phyloP scores from a whole-genome alignment of 768 basidiomycete species.

The Trichaptum fuscoviolaceum region DNA sequence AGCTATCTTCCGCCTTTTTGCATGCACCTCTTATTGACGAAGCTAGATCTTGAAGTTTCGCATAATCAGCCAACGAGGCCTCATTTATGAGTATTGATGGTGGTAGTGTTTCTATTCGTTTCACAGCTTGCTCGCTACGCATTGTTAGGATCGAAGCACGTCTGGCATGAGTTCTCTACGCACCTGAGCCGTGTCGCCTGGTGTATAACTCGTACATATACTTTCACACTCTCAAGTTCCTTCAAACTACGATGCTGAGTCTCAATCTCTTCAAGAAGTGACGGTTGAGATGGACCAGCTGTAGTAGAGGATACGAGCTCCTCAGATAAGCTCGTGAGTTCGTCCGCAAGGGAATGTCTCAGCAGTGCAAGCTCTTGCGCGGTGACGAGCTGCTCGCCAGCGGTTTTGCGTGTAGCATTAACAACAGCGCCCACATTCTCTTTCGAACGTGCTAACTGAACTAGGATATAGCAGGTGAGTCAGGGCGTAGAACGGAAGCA shows the following conservation, averaged over 20 bases:
- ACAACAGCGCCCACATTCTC: conserved; percentile 42
- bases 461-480: conserved; percentile 38
- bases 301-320: conserved; percentile 57
- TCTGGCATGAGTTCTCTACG: conserved; percentile 15
- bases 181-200: conserved; percentile 70
- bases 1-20: conserved; percentile 37
- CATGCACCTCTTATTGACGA: conserved; percentile 40
- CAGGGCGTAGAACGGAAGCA: conserved; percentile 12
- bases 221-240: conserved; percentile 69
- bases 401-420: conserved; percentile 39
- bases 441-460: conserved; percentile 55
- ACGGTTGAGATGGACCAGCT: conserved; percentile 44
- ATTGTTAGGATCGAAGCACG: conserved; percentile 5
- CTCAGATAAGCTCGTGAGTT: conserved; percentile 60
- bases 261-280: conserved; percentile 80
- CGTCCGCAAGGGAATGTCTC: conserved; percentile 73
- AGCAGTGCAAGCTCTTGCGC: conserved; percentile 74
- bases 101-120: conserved; percentile 40
- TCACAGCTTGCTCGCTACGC: conserved; percentile 51
- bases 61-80: conserved; percentile 50
- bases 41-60: conserved; percentile 58
- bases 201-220: conserved; percentile 72
- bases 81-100: conserved; percentile 35
- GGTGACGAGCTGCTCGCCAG: conserved; percentile 46
- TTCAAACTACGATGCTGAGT: conserved; percentile 69